A percentile compares a stretch with the other conserved stretches of the same genome.
These are phyloP conservation scores for Coleophoma eucalyptorum DNA, from an alignment of 2,329 filamentous ascomycete genomes.

Conservation along the genomic window DNA sequence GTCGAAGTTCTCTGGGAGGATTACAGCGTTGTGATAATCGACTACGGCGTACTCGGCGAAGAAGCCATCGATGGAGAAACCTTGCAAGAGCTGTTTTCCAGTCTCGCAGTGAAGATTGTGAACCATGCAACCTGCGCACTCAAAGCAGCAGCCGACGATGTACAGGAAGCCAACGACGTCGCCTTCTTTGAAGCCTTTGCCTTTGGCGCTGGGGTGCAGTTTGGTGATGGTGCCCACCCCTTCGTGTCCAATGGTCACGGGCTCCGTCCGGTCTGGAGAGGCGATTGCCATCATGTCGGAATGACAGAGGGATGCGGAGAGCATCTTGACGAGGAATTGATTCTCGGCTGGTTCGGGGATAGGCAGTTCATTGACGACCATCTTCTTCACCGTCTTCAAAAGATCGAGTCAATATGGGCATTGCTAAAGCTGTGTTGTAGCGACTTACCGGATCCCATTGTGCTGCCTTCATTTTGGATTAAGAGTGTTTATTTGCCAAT, in stretches of 20 bases:
- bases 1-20: conserved; percentile 30
- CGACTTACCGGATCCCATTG: conserved; percentile 11
- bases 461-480: conserved; percentile 9
- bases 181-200: conserved; percentile 36
- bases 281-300: conserved; percentile 21
- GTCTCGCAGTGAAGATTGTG: conserved; percentile 36
- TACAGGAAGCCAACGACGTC: conserved; percentile 42
- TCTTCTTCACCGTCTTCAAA: conserved; percentile 2
- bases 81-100: conserved; percentile 33
- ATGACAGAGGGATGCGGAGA: conserved; percentile 32
- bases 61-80: conserved; percentile 36
- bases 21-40: conserved; percentile 38
- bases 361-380: conserved; percentile 4
- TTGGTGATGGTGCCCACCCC: conserved; percentile 38
- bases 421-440: background rate
- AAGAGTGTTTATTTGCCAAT: background rate
- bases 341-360: conserved; percentile 4
- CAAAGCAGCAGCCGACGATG: conserved; percentile 40
- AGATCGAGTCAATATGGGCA: background rate
- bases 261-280: conserved; percentile 6
- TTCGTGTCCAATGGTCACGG: conserved; percentile 39
- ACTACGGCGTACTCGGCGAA: conserved; percentile 43
- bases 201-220: conserved; percentile 30
- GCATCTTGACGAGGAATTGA: conserved; percentile 30
- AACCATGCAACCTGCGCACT: conserved; percentile 39